Evolutionary conservation across 768 basidiomycete genomes (phyloP), one percentile per base, ranked within the genome.

Genomic region (Calocybe gangraenosa): DNA sequence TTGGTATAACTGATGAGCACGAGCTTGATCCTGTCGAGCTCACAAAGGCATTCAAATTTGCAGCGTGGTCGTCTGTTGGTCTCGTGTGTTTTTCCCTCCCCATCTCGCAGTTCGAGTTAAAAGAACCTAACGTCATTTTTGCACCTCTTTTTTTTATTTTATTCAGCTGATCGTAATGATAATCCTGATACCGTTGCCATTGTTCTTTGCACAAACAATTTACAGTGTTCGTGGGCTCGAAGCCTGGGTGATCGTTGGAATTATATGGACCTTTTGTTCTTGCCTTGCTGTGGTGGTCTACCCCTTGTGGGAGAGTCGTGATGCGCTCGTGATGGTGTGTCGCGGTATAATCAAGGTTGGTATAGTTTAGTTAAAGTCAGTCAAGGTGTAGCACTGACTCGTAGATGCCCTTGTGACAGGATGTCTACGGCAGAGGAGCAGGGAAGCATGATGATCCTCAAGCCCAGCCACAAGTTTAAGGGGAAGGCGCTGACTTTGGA

Each of bases 181-280:
- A 53, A 65, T 92, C 53, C 42, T 91, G 44, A 79, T 96, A 42
- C 94, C 92, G 0, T 64, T 96, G 1, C 92, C 92, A 2, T 71
- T 94, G 7, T 95, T 95, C 73, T 88, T 87, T 60, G 82, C 89
- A 0, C 74, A 76, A 33, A 84, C 87, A 22, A 66, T 92, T 18
- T 92, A 80, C 49, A 73, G 76, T 18, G 70, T 76, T 32, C 53
- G 64, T 8, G 87, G 86, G 4, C 71, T 91, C 46, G 76, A 80
- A 0, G 84, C 77, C 0, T 96, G 92, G 92, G 84, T 95, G 7
- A 65, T 78, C 34, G 68, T 94, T 45, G 85, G 87, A 2, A 83
- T 96, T 48, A 67, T 84, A 28, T 96, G 92, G 92, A 71, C 84
- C 17, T 93, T 94, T 65, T 68, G 74, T 40, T 92, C 89, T 1